Evolutionary conservation across 768 basidiomycete genomes (phyloP), one percentile per base, ranked within the genome.

Genomic region (Mycena leptocephala): DNA sequence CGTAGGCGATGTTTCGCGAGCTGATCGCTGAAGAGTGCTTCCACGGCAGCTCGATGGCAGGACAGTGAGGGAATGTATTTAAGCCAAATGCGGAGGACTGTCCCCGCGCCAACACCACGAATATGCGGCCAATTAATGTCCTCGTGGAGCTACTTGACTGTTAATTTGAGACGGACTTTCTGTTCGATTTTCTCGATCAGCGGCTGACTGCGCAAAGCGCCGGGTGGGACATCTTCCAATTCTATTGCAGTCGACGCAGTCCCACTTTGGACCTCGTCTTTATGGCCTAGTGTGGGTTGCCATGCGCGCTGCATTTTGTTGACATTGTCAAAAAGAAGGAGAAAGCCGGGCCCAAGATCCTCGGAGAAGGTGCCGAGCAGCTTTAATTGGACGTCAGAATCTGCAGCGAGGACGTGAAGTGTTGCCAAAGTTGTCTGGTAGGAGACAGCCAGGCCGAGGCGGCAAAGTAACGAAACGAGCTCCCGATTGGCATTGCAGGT

Each of bases 71-170:
- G 71, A 0, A 78, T 37, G 26, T 79, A 35, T 63, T 77, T 75
- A 10, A 72, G 64, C 74, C 76, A 78, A 5, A 75, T 70, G 0
- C 69, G 62, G 8, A 78, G 53, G 9, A 75, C 20, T 1, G 33
- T 39, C 0, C 59, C 76, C 1, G 24, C 46, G 1, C 76, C 73
- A 11, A 72, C 28, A 4, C 51, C 68, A 8, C 66, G 41, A 30
- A 79, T 74, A 22, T 79, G 76, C 5, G 55, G 24, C 69, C 72
- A 66, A 18, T 79, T 43, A 0, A 79, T 78, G 71, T 78, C 66
- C 28, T 76, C 75, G 0, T 43, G 2, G 5, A 76, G 26, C 20
- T 28, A n/a, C 13, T 51, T 16, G 0, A 66, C 73, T 1, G 73
- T 74, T 5, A 74, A 37, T 1, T 58, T 26, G 1, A 18, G n/a